phyloP scores from a whole-genome alignment of 768 basidiomycete genomes.

The Leccinum pellstonianum region DNA sequence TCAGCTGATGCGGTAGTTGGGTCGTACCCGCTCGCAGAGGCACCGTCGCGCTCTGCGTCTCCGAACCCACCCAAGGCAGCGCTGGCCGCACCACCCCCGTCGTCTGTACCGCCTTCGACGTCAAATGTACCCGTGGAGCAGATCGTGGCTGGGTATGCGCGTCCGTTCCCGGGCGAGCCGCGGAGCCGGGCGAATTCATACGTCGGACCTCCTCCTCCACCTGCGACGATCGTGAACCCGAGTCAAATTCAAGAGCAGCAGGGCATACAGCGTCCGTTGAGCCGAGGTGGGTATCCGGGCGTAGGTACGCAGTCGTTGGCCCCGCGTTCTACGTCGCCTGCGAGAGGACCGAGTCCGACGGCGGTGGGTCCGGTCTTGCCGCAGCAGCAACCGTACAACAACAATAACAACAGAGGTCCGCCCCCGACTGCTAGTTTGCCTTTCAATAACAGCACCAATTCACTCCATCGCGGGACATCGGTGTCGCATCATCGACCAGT shows the following conservation, averaged over 20 bases:
- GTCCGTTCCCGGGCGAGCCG: constrained; percentile 84
- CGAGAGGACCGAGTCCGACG: constrained; percentile 26
- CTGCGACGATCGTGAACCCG: constrained; percentile 5
- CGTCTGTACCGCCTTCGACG: constrained; percentile 48
- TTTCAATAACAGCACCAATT: constrained; percentile 6
- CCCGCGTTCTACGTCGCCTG: constrained; percentile 63
- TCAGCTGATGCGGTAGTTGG: constrained; percentile 82
- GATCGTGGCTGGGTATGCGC: constrained; percentile 75
- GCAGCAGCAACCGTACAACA: constrained; percentile 2
- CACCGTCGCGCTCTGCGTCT: constrained; percentile 65
- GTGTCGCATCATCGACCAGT: constrained; percentile 45
- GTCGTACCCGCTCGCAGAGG: constrained; percentile 52
- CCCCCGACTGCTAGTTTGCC: not conserved
- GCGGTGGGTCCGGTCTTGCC: not conserved
- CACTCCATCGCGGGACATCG: constrained; percentile 17
- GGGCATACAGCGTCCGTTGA: constrained; percentile 51
- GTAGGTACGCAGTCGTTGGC: constrained; percentile 74
- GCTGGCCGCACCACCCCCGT: constrained; percentile 65
- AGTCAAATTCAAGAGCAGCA: constrained; percentile 29
- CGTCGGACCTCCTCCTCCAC: constrained; percentile 30
- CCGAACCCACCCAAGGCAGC: constrained; percentile 73
- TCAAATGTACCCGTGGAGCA: constrained; percentile 61
- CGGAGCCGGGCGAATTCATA: constrained; percentile 55
- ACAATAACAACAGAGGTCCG: constrained; percentile 10
- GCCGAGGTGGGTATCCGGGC: constrained; percentile 71